Evolutionary conservation across 2,329 filamentous ascomycete genomes (phyloP).

Genomic region (Hymenoscyphus salicellus): DNA sequence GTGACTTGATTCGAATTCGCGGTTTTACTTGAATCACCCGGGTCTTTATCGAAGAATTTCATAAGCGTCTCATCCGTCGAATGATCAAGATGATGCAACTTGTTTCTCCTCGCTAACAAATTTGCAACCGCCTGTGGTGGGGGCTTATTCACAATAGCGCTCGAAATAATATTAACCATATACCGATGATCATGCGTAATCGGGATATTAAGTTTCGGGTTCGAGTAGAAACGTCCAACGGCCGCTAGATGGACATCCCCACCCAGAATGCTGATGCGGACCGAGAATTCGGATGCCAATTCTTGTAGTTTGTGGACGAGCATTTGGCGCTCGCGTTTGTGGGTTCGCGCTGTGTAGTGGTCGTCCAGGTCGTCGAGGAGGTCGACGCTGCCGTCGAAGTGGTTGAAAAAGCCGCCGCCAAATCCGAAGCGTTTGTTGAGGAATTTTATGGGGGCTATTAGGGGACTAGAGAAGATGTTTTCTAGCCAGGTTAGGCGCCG

Average conservation of each 20-base stretch:
- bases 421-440: slow-evolving; percentile 41
- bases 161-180: slow-evolving; percentile 92
- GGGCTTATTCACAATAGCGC: slow-evolving; percentile 93
- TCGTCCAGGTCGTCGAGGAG: slow-evolving; percentile 91
- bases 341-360: slow-evolving; percentile 88
- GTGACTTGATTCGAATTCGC: slow-evolving; percentile 76
- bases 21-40: slow-evolving; percentile 73
- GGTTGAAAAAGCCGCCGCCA: slow-evolving; percentile 71
- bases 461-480: slow-evolving; percentile 81
- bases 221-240: slow-evolving; percentile 91
- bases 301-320: slow-evolving; percentile 79
- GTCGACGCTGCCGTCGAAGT: slow-evolving; percentile 91
- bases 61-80: slow-evolving; percentile 90
- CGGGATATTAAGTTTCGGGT: slow-evolving; percentile 72
- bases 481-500: slow-evolving; percentile 92
- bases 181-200: slow-evolving; percentile 85
- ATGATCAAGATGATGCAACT: slow-evolving; percentile 64
- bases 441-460: slow-evolving; percentile 57
- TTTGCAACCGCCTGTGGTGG: slow-evolving; percentile 86
- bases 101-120: slow-evolving; percentile 86
- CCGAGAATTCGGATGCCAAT: slow-evolving; percentile 79
- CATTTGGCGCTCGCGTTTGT: slow-evolving; percentile 81
- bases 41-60: slow-evolving; percentile 86
- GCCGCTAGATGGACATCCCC: slow-evolving; percentile 93
- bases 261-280: slow-evolving; percentile 86